Base-by-base conservation (phyloP, 1,139 yeast species). In the Lodderomyces elongisporus region DNA sequence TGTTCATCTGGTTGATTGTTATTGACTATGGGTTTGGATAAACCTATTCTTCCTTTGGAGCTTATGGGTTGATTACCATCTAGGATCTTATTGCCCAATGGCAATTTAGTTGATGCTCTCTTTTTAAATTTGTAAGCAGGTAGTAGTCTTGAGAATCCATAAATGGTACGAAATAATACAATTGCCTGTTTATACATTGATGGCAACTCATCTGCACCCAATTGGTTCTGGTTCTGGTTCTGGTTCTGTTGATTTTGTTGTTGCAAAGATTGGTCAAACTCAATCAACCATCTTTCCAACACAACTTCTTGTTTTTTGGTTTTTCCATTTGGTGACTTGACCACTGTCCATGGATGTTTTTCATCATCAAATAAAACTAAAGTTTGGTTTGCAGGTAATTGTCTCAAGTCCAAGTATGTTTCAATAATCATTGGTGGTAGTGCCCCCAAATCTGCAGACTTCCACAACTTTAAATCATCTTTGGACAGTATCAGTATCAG, bases 221-320 rank as follows among this genome's bases (percentile, higher is more conserved):
- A 41, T 20, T 20, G 7, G 10, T 20, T 10, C n/a, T n/a, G n/a
- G n/a, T n/a, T n/a, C n/a, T n/a, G n/a, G n/a, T n/a, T n/a, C n/a
- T n/a, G n/a, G n/a, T n/a, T n/a, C 8, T 54, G 47, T 10, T 61
- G 63, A 13, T 57, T 45, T 6, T 54, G 53, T 16, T 47, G 56
- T 34, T 40, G 49, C 22, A 10, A 20, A 20, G 9, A 8, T 32
- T 53, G 53, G 46, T 81, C 89, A 42, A 88, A 74, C 54, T 88
- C 95, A 25, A 91, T 63, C 17, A 87, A 65, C 98, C 98, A 91
- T 39, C 98, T 68, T 52, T 91, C 98, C 38, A 91, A 60, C 2
- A 91, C 96, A 13, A 91, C 75, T 55, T 89, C 97, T 10, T 77
- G 66, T 47, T 80, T 81, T 49, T 72, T 77, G n/a, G n/a, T n/a